Conservation (phyloP, 1,139 yeast genomes). For the Pichia sp. region DNA sequence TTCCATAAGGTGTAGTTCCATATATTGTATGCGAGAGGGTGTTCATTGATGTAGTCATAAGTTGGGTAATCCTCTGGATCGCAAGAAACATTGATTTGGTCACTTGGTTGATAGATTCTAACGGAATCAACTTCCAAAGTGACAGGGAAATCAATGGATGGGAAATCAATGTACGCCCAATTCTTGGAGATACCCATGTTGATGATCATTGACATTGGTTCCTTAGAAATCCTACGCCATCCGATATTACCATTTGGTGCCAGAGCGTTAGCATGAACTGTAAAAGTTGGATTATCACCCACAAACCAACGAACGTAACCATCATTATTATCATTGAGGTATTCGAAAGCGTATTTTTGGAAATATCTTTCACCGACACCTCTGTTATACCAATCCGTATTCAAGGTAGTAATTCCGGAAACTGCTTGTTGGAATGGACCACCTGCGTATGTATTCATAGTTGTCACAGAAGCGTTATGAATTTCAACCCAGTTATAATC, state of each 20-base stretch:
- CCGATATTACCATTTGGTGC: conserved; percentile 57
- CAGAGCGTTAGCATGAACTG: conserved; percentile 40
- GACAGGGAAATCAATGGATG: conserved; percentile 43
- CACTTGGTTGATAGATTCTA: conserved; percentile 53
- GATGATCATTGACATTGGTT: conserved; percentile 55
- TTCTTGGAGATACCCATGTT: conserved; percentile 53
- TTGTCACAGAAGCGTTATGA: conserved; percentile 37
- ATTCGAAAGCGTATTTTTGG: conserved; percentile 77
- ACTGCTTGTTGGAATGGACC: conserved; percentile 60
- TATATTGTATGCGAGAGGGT: conserved; percentile 40
- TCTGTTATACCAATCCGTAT: conserved; percentile 48
- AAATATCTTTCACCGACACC: conserved; percentile 35
- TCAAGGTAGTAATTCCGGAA: conserved; percentile 45
- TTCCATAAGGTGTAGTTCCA: conserved; percentile 39
- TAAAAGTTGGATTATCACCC: conserved; percentile 48
- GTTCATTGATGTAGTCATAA: conserved; percentile 43
- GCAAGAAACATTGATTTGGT: conserved; percentile 38
- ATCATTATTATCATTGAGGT: conserved; percentile 50
- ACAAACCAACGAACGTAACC: conserved; percentile 82
- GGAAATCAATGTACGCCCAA: conserved; percentile 62
- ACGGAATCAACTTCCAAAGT: conserved; percentile 46
- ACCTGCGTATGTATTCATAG: conserved; percentile 50
- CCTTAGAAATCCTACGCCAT: conserved; percentile 53
- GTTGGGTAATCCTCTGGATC: conserved; percentile 54
- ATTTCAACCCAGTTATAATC: conserved; percentile 47